phyloP scores from a whole-genome alignment of 2,329 filamentous ascomycete genomes.

The Cryphonectria parasitica region DNA sequence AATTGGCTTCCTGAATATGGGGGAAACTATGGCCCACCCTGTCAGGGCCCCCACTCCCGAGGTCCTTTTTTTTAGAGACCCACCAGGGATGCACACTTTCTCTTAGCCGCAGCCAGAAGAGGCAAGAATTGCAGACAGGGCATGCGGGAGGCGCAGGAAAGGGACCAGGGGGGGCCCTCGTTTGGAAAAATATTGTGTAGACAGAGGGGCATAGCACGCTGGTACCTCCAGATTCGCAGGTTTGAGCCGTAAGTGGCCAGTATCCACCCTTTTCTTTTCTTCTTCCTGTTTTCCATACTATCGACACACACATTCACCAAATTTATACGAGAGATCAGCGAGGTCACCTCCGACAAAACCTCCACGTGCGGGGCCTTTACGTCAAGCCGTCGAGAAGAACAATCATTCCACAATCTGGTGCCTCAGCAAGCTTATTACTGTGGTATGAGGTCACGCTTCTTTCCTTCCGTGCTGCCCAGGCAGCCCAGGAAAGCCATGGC shows the following conservation, averaged over 20 bases:
- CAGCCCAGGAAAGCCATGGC: not conserved
- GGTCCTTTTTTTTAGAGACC: not conserved
- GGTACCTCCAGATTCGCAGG: constrained; percentile 5
- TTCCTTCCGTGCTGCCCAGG: not conserved
- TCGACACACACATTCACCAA: constrained; percentile 2
- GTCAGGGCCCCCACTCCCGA: not conserved
- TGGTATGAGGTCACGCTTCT: not conserved
- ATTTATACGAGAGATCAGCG: constrained; percentile 12
- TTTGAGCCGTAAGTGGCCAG: constrained; percentile 2
- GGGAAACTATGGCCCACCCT: constrained; percentile 5
- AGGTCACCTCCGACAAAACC: not conserved
- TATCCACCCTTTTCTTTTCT: not conserved
- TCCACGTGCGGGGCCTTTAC: not conserved
- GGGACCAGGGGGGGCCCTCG: not conserved
- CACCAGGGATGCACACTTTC: not conserved
- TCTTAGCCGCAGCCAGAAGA: constrained; percentile 9
- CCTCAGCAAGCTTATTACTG: not conserved
- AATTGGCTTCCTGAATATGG: constrained; percentile 16
- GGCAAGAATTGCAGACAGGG: constrained; percentile 1
- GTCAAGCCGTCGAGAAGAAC: not conserved
- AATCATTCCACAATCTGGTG: not conserved
- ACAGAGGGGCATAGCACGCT: not conserved
- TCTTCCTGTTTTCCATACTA: not conserved
- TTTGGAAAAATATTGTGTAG: not conserved
- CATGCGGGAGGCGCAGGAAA: constrained; percentile 10